Percentiles rank a stretch among this genome's conserved stretches.
Conservation (phyloP, 192 early-diverging fungal genomes). For the Rhizophagus sp. region DNA sequence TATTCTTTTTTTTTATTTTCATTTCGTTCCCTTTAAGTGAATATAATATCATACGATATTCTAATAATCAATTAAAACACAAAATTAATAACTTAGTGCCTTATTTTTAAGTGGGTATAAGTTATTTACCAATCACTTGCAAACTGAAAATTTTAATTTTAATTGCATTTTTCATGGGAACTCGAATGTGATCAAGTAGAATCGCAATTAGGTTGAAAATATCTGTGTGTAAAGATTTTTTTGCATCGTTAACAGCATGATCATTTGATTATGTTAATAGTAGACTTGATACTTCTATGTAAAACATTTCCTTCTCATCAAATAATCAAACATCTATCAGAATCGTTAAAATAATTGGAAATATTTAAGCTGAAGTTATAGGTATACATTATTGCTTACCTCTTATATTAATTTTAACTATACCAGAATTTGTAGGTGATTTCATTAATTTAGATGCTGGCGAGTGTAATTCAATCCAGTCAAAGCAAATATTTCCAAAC, state of each 20-base stretch:
- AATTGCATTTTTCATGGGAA: slow-evolving; percentile 4
- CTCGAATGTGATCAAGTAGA: neutral
- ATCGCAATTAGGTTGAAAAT: slow-evolving; percentile 25
- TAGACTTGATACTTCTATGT: slow-evolving; percentile 16
- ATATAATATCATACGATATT: slow-evolving; percentile 29
- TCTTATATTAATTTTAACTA: slow-evolving; percentile 10
- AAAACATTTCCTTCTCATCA: slow-evolving; percentile 25
- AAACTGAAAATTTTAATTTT: slow-evolving; percentile 32
- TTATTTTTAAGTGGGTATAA: neutral
- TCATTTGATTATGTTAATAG: neutral
- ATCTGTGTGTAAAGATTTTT: slow-evolving; percentile 26
- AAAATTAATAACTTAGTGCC: neutral
- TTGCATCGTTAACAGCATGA: slow-evolving; percentile 16
- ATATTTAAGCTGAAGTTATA: too few relatives aligned
- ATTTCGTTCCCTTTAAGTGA: too few relatives aligned
- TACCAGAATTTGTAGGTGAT: slow-evolving; percentile 21
- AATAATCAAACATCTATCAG: slow-evolving; percentile 2
- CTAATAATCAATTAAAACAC: slow-evolving; percentile 30
- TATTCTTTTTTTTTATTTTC: too few relatives aligned
- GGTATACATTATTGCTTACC: slow-evolving; percentile 18
- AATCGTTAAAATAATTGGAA: neutral
- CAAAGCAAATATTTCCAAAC: slow-evolving; percentile 24
- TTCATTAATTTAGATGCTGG: slow-evolving; percentile 23
- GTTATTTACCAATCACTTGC: slow-evolving; percentile 19
- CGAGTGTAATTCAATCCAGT: slow-evolving; percentile 24